These are phyloP conservation scores for Gillenia trifoliata DNA, from an alignment of 306 rosid genomes.

Conservation along the genomic window DNA sequence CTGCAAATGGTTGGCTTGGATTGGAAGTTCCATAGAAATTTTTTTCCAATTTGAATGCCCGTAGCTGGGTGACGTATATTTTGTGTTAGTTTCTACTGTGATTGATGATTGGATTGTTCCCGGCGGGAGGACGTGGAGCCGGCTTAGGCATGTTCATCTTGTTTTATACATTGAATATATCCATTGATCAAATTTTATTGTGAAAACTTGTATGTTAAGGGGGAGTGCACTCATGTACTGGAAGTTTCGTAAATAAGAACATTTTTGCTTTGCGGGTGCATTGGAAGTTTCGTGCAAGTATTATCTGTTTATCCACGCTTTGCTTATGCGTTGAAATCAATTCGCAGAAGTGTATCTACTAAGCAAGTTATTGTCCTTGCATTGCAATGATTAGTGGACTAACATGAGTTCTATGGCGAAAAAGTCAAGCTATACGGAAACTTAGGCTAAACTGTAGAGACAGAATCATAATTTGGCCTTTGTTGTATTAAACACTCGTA, in stretches of 20 bases:
- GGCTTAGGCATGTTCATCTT: background rate
- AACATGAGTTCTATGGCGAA: too few species aligned
- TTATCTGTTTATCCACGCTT: too few species aligned
- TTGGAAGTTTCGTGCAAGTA: background rate
- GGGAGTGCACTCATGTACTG: background rate
- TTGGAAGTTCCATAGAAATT: too few species aligned
- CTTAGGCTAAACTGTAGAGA: too few species aligned
- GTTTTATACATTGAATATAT: background rate
- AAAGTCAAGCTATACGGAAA: too few species aligned
- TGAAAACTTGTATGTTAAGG: background rate
- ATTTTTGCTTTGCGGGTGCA: background rate
- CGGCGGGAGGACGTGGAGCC: background rate
- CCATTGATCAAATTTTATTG: background rate
- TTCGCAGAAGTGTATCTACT: too few species aligned
- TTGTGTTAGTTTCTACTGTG: background rate
- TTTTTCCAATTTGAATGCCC: background rate
- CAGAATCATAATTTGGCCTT: too few species aligned
- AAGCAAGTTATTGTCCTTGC: too few species aligned
- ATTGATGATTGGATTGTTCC: background rate
- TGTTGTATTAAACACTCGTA: too few species aligned
- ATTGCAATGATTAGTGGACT: too few species aligned
- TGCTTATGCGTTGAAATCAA: too few species aligned
- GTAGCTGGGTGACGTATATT: background rate
- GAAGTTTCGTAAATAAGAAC: background rate
- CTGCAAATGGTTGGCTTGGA: too few species aligned